Evolutionary conservation across 805 yeast species (phyloP).

Genomic region (Zygotorulaspora chibaensis): DNA sequence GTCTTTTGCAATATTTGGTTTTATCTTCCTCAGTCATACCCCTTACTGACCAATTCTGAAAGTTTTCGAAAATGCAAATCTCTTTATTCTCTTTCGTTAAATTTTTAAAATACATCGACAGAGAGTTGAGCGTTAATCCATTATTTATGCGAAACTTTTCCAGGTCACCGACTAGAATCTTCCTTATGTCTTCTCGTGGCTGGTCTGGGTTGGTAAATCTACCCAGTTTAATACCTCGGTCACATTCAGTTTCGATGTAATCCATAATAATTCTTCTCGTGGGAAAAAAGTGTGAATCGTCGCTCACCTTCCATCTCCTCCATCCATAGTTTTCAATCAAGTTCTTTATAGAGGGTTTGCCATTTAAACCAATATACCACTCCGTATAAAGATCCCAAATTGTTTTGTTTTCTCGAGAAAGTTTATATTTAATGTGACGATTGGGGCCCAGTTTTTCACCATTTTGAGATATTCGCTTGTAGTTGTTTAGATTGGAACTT

Average conservation of each 20-base stretch:
- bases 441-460: conserved; percentile 23
- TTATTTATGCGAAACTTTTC: conserved; percentile 35
- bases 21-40: conserved; percentile 33
- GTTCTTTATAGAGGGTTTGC: conserved; percentile 30
- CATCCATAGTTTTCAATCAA: conserved; percentile 35
- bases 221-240: conserved; percentile 32
- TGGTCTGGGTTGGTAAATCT: conserved; percentile 29
- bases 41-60: conserved; percentile 31
- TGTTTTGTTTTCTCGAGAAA: conserved; percentile 37
- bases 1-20: conserved; percentile 31
- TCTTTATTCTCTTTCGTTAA: conserved; percentile 29
- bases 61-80: conserved; percentile 32
- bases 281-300: conserved; percentile 39
- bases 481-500: background rate
- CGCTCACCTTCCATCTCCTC: conserved; percentile 38
- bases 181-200: conserved; percentile 32
- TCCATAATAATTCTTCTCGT: conserved; percentile 38
- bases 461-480: conserved; percentile 1
- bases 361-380: conserved; percentile 37
- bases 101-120: conserved; percentile 34
- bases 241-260: conserved; percentile 36
- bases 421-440: conserved; percentile 33
- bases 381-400: conserved; percentile 38
- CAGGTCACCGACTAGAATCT: conserved; percentile 33
- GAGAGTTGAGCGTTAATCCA: conserved; percentile 33